A percentile compares a stretch with the other conserved stretches of the same genome.
Conservation (phyloP, 192 early-diverging fungal species). For the Phycomyces nitens region DNA sequence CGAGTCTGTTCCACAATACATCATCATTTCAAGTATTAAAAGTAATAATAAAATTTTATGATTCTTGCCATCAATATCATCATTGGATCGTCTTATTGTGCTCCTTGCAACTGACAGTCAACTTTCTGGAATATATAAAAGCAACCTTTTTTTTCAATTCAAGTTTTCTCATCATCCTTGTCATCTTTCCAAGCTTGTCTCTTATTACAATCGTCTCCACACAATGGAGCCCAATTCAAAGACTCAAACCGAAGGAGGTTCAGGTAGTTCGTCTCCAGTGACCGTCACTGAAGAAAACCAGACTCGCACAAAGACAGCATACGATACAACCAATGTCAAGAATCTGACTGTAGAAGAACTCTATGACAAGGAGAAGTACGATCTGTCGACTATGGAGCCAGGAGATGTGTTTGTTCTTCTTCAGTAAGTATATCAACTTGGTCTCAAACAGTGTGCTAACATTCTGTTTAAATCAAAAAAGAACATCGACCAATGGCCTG, state of each 20-base stretch:
- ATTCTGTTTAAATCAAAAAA: no score
- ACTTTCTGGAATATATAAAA: not conserved
- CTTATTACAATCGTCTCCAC: not conserved
- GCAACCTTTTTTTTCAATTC: not conserved
- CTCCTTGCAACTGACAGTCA: no score
- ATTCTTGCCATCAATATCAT: no score
- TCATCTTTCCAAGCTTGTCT: not conserved
- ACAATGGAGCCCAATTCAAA: not conserved
- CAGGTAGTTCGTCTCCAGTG: not conserved
- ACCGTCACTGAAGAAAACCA: not conserved
- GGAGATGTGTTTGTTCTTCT: slow-evolving; percentile 66
- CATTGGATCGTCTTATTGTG: no score
- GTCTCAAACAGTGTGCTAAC: no score
- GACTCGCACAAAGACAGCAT: not conserved
- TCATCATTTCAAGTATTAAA: no score
- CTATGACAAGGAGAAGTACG: slow-evolving; percentile 80
- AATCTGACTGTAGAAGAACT: slow-evolving; percentile 63
- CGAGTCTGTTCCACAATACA: no score
- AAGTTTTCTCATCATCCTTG: not conserved
- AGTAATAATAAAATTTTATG: no score
- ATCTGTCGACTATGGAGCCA: slow-evolving; percentile 75
- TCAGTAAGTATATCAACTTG: slow-evolving; percentile 41
- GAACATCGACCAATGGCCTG: slow-evolving; percentile 57
- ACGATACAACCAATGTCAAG: slow-evolving; percentile 18
- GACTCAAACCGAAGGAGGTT: not conserved